phyloP scores from a whole-genome alignment of 169 alveolate species.

The Cryptosporidium viatorum region DNA sequence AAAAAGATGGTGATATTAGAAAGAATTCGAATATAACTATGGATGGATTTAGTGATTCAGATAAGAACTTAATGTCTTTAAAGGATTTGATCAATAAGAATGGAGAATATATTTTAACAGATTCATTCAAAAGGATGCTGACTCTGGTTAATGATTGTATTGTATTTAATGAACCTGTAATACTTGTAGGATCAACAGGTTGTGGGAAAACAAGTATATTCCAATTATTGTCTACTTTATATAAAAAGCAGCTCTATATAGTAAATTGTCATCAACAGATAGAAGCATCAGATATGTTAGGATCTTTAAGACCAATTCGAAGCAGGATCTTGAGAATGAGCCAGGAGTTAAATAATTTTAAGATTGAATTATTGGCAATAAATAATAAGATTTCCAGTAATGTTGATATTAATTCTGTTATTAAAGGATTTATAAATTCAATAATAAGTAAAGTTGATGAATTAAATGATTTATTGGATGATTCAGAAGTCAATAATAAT shows the following conservation, averaged over 20 bases:
- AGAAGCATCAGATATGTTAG: constrained; percentile 96
- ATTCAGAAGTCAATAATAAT: background rate
- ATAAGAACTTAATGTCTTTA: background rate
- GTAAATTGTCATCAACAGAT: constrained; percentile 97
- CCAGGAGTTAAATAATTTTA: constrained; percentile 38
- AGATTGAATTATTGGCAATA: background rate
- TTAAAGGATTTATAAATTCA: background rate
- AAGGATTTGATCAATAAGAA: background rate
- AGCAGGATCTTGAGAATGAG: constrained; percentile 64
- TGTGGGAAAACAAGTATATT: constrained; percentile 98
- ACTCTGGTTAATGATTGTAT: constrained; percentile 92
- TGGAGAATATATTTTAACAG: constrained; percentile 18
- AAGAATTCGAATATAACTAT: background rate
- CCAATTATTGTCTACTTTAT: constrained; percentile 89
- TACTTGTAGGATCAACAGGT: constrained; percentile 99
- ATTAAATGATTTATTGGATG: background rate
- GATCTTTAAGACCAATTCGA: constrained; percentile 92
- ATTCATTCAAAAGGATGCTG: constrained; percentile 84
- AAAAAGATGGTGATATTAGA: no score
- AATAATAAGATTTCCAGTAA: background rate
- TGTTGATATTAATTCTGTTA: background rate
- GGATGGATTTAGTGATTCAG: background rate
- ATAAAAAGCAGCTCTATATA: constrained; percentile 81
- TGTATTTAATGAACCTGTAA: constrained; percentile 94
- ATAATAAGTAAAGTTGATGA: background rate